These are phyloP conservation scores for Starmera dryadoides DNA, from an alignment of 805 yeast species.

Conservation along the genomic window DNA sequence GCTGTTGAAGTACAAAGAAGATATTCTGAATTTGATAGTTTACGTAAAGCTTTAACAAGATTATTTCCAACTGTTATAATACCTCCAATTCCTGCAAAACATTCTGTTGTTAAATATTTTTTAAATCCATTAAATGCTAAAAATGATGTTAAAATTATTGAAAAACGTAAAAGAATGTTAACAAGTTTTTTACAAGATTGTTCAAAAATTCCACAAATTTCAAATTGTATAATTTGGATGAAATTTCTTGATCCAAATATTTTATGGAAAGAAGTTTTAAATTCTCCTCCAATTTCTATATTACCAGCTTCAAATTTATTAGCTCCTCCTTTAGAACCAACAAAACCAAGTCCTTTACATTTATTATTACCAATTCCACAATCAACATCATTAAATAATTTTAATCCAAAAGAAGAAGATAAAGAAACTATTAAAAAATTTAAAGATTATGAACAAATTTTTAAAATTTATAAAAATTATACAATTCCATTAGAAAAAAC, in stretches of 20 bases:
- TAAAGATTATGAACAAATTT: slow-evolving; percentile 20
- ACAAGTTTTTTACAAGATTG: slow-evolving; percentile 77
- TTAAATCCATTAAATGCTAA: slow-evolving; percentile 35
- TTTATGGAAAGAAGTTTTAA: slow-evolving; percentile 71
- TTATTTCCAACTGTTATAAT: slow-evolving; percentile 76
- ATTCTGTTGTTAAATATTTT: slow-evolving; percentile 45
- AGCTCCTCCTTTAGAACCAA: slow-evolving; percentile 57
- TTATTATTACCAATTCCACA: slow-evolving; percentile 57
- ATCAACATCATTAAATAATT: slow-evolving; percentile 23
- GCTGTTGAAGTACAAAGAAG: slow-evolving; percentile 60
- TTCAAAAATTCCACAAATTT: slow-evolving; percentile 44
- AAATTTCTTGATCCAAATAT: slow-evolving; percentile 83
- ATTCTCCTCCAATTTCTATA: slow-evolving; percentile 44
- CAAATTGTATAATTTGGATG: slow-evolving; percentile 54
- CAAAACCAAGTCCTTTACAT: slow-evolving; percentile 51
- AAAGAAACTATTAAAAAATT: slow-evolving; percentile 10
- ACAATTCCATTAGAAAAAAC: slow-evolving; percentile 14
- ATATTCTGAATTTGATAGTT: slow-evolving; percentile 86
- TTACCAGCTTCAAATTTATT: slow-evolving; percentile 46
- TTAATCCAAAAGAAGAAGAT: slow-evolving; percentile 15
- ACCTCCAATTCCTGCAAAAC: slow-evolving; percentile 94
- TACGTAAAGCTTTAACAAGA: slow-evolving; percentile 60
- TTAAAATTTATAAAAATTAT: slow-evolving; percentile 14
- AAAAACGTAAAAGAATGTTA: slow-evolving; percentile 68
- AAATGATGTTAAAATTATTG: slow-evolving; percentile 40